Percentiles rank a stretch among this genome's conserved stretches.
Evolutionary conservation across 441 rosid genomes (phyloP).

Genomic region (Dalechampia spathulata): DNA sequence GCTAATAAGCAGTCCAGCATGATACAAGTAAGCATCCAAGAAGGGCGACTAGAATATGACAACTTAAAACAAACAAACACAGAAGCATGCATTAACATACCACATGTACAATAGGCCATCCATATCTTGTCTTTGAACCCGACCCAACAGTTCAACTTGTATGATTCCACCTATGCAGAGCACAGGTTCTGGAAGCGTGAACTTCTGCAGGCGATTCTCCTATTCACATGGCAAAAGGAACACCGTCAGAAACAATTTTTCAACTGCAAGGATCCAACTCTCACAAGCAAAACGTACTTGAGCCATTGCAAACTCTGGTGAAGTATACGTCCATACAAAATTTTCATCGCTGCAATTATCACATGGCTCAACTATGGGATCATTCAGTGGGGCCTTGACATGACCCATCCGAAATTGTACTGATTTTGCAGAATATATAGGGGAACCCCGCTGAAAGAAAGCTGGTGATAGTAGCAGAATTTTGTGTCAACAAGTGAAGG

Average conservation of each 20-base stretch:
- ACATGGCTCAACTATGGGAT: constrained; percentile 21
- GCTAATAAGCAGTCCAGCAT: background rate
- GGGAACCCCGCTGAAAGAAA: constrained; percentile 59
- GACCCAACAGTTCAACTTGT: constrained; percentile 77
- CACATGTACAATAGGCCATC: constrained; percentile 80
- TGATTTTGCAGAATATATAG: constrained; percentile 74
- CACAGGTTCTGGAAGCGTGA: constrained; percentile 78
- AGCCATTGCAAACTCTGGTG: constrained; percentile 76
- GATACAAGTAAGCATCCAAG: background rate
- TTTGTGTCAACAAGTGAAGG: constrained; percentile 15
- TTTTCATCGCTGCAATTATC: constrained; percentile 29
- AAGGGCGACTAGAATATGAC: background rate
- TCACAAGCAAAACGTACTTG: constrained; percentile 40
- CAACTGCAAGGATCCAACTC: constrained; percentile 2
- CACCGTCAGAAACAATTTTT: background rate
- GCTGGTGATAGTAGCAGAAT: constrained; percentile 34
- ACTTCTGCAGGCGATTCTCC: constrained; percentile 68
- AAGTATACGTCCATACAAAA: constrained; percentile 77
- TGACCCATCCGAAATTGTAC: constrained; percentile 79
- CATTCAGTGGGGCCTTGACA: constrained; percentile 22
- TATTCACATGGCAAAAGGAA: constrained; percentile 22
- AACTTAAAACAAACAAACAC: background rate
- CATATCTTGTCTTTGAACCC: constrained; percentile 76
- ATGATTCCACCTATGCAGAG: constrained; percentile 78
- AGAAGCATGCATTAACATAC: constrained; percentile 30